Evolutionary conservation across 345 rosid genomes (phyloP), one percentile per base, ranked within the genome.

Genomic region (Aquilaria sinensis): DNA sequence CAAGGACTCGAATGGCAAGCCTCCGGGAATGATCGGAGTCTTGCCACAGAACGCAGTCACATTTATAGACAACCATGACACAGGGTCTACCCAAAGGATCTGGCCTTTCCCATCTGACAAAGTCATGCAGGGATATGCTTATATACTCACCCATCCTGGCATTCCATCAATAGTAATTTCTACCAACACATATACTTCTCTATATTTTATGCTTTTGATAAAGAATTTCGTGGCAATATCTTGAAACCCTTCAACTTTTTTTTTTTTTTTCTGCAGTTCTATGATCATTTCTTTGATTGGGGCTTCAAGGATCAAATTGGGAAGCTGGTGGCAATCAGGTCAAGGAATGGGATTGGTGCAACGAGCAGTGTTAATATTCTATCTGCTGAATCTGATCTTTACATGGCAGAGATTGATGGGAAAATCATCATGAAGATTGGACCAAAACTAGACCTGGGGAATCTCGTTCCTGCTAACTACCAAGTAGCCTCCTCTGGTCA

Each of bases 131-230:
- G 95, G 95, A 63, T 89, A 87, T 59, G 86, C 85, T 50, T 89
- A 89, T 69, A 87, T 85, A 61, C 94, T 85, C 53, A 85, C 91
- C 11, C 96, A 87, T 66, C 94, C 91, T 0, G 91, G 94, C n/a
- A 83, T 62, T 32, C 88, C 94, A 51, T 78, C 75, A 63, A 75
- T 89, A 9, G 96, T 86, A 80, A 77, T 61, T 62, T 33, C 29
- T 59, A 0, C 4, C 43, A 43, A 7, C 59, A 11, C 2, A 7
- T 37, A 37, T 37, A 37, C 43, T 54, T 8, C 10, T 54, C 6
- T 9, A 5, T 9, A 37, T 33, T n/a, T 29, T 31, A 13, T 3
- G 7, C 10, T 59, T 45, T 10, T 37, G 9, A 12, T 1, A 58
- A 13, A 7, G 47, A 47, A 11, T 41, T 9, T 3, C 1, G 31